These are phyloP conservation scores for Zalaria obscura DNA, from an alignment of 2,329 filamentous ascomycete genomes.

Conservation along the genomic window DNA sequence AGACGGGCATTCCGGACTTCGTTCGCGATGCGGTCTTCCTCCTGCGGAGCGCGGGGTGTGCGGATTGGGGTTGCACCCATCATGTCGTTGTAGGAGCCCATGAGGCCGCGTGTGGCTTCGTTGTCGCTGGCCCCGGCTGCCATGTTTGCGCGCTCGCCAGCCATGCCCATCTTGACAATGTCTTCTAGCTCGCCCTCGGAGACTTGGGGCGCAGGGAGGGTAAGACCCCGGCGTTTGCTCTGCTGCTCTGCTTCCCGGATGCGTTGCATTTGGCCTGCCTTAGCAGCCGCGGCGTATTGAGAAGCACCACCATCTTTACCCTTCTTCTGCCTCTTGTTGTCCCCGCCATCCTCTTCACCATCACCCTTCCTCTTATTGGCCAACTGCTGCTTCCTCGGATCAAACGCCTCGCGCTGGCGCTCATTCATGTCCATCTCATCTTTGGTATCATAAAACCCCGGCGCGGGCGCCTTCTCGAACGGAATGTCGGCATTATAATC, in stretches of 20 bases:
- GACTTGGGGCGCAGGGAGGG: constrained; percentile 79
- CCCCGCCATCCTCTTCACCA: constrained; percentile 63
- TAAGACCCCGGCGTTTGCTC: constrained; percentile 76
- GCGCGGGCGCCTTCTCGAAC: constrained; percentile 80
- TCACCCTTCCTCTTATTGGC: constrained; percentile 90
- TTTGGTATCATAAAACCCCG: constrained; percentile 84
- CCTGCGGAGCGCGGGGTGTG: constrained; percentile 77
- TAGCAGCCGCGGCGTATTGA: constrained; percentile 73
- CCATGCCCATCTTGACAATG: constrained; percentile 97
- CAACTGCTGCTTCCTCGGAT: constrained; percentile 82
- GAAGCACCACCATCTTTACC: constrained; percentile 71
- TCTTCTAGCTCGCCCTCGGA: constrained; percentile 87
- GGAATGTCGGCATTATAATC: constrained; percentile 99
- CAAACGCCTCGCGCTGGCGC: constrained; percentile 67
- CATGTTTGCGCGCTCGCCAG: constrained; percentile 70
- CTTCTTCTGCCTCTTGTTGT: constrained; percentile 72
- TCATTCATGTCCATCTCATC: constrained; percentile 77
- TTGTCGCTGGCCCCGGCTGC: constrained; percentile 69
- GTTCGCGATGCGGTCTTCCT: constrained; percentile 92
- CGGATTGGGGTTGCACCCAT: constrained; percentile 76
- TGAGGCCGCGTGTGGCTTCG: constrained; percentile 67
- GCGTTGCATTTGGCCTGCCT: constrained; percentile 87
- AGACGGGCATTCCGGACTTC: constrained; percentile 90
- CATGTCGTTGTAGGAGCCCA: constrained; percentile 74
- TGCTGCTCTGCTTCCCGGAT: constrained; percentile 93